Evolutionary conservation across 2,329 filamentous ascomycete species (phyloP), one percentile per base, ranked within the genome.

Genomic region (Phyllosticta citribraziliensis): DNA sequence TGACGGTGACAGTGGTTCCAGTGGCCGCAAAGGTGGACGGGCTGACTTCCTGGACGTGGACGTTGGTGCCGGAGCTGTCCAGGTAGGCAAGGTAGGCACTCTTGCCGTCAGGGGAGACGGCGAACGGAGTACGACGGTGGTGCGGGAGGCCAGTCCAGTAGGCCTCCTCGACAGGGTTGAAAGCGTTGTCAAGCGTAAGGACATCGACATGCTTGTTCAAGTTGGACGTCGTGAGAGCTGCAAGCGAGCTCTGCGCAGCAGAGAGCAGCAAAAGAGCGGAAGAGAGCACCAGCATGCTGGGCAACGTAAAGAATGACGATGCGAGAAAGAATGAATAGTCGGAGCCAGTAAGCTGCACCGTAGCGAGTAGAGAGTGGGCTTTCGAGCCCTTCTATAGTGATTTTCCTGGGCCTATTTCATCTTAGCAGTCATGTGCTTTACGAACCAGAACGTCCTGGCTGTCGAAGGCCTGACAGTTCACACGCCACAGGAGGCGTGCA

Each of bases 121-220:
- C 78, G 64, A 86, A 86, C 5, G 83, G 83, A 12, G 83, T 85
- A 57, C 83, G 79, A 54, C 83, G 80, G 69, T 86, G 83, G 66
- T 86, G 84, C 53, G 82, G 81, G 54, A 80, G 78, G 20, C 77
- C 78, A 14, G 83, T 85, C 83, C 83, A 85, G 76, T 86, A 86
- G 9, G 82, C 78, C 19, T 77, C 76, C 69, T 83, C 81, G 65
- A 85, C 75, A 5, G 83, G 82, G 66, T 82, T 80, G 72, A 85
- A 85, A 35, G 75, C 72, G 64, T 73, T 72, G 27, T 76, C 73
- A n/a, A 85, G 75, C 30, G 76, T 72, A 56, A 84, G 68, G 57
- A 72, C 69, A 64, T 77, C 74, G 57, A 74, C 70, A 56, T 75
- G 70, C 53, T 72, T 77, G 64, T 75, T 69, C 19, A 79, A 68